phyloP scores from a whole-genome alignment of 1,139 yeast species.

The Kurtzmaniella quercitrusa region DNA sequence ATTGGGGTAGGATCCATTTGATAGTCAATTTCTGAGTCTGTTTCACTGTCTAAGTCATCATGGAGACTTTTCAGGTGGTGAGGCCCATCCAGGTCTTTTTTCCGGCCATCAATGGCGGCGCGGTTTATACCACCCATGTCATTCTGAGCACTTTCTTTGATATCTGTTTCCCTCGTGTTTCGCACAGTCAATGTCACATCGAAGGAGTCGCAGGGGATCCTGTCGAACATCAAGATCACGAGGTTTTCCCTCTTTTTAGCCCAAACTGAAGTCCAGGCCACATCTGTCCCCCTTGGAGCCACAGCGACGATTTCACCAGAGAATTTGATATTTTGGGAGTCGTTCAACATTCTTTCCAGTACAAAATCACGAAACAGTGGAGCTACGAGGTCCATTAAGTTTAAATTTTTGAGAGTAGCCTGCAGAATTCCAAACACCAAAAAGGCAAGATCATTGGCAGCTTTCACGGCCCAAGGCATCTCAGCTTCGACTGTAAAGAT shows the following conservation, averaged over 20 bases:
- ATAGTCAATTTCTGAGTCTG: neutral
- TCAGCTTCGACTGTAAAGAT: conserved; percentile 74
- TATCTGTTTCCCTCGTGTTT: conserved; percentile 12
- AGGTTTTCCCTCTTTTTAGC: conserved; percentile 70
- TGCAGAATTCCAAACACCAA: conserved; percentile 80
- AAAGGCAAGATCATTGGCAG: conserved; percentile 88
- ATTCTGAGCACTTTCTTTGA: conserved; percentile 6
- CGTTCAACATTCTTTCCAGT: conserved; percentile 40
- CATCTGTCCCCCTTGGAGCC: conserved; percentile 43
- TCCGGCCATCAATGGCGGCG: too few relatives aligned
- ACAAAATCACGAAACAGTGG: conserved; percentile 70
- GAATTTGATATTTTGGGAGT: conserved; percentile 31
- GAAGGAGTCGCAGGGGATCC: conserved; percentile 77
- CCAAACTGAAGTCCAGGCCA: conserved; percentile 85
- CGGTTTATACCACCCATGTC: conserved; percentile 22
- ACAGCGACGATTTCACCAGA: conserved; percentile 60
- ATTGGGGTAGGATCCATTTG: neutral
- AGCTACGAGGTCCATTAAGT: conserved; percentile 73
- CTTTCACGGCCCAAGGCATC: conserved; percentile 77
- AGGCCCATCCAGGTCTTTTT: too few relatives aligned
- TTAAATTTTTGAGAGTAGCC: conserved; percentile 54
- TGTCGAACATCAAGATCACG: conserved; percentile 82
- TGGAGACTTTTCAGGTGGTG: too few relatives aligned
- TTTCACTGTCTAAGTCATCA: neutral
- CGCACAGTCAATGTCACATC: conserved; percentile 45